Evolutionary conservation across 1,139 yeast species (phyloP).

Genomic region (Saccharomyces uvarum): DNA sequence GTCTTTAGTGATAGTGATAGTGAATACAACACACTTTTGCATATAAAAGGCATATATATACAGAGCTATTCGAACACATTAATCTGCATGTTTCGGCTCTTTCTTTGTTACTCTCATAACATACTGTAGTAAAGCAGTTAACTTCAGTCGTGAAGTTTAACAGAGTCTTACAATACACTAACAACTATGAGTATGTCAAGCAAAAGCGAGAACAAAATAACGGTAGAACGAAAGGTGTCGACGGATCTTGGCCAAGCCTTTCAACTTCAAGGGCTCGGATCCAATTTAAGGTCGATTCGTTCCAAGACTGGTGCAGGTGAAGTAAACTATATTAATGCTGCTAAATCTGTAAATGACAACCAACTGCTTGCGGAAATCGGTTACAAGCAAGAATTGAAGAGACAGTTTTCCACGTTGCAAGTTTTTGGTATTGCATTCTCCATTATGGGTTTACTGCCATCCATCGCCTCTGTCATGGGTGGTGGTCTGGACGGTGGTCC

Average conservation of each 20-base stretch:
- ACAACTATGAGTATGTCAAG: neutral
- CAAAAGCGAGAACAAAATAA: neutral
- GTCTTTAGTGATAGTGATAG: neutral
- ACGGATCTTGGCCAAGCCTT: neutral
- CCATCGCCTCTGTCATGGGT: slow-evolving; percentile 37
- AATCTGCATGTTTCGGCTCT: neutral
- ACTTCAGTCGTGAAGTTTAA: neutral
- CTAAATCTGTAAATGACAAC: slow-evolving; percentile 33
- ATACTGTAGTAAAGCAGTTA: neutral
- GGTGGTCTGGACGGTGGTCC: slow-evolving; percentile 45
- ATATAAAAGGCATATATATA: neutral
- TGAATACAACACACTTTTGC: neutral
- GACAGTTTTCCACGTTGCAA: slow-evolving; percentile 42
- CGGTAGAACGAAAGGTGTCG: neutral
- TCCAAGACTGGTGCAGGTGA: slow-evolving; percentile 22
- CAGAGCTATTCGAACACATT: neutral
- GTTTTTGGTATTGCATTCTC: slow-evolving; percentile 47
- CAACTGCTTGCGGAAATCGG: slow-evolving; percentile 49
- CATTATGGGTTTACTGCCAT: slow-evolving; percentile 47
- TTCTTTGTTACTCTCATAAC: neutral
- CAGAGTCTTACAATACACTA: neutral
- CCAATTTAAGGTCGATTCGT: slow-evolving; percentile 6
- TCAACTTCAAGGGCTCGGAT: neutral
- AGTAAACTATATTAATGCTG: slow-evolving; percentile 21
- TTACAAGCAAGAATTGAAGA: slow-evolving; percentile 42